Percentiles rank a stretch among this genome's conserved stretches.
phyloP scores from a whole-genome alignment of 2,329 filamentous ascomycete genomes.

The Xenosphaeropsis pyriputrescens region DNA sequence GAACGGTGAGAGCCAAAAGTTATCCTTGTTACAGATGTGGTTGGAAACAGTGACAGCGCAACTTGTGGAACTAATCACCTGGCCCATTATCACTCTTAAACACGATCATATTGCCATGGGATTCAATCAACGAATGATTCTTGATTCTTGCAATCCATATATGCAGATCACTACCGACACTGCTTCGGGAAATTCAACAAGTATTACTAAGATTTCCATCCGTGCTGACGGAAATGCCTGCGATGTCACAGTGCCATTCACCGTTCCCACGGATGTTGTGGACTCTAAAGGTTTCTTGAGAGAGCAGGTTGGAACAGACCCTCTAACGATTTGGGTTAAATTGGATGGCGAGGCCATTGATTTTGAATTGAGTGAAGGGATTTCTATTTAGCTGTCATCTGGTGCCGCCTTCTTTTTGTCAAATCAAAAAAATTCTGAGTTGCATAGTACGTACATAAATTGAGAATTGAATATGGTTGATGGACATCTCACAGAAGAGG shows the following conservation, averaged over 20 bases:
- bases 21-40: constrained; percentile 12
- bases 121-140: constrained; percentile 31
- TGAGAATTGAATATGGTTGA: too few species aligned
- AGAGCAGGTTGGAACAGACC: constrained; percentile 36
- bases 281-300: constrained; percentile 7
- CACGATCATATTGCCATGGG: constrained; percentile 28
- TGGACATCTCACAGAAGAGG: too few species aligned
- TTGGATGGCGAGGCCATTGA: constrained; percentile 28
- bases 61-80: constrained; percentile 19
- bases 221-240: constrained; percentile 21
- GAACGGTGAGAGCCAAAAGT: constrained; percentile 2
- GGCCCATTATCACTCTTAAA: constrained; percentile 35
- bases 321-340: constrained; percentile 32
- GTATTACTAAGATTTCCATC: constrained; percentile 17
- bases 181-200: background rate
- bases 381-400: constrained; percentile 8
- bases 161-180: background rate
- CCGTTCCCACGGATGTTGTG: constrained; percentile 18
- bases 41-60: constrained; percentile 10
- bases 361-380: constrained; percentile 19
- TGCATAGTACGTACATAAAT: too few species aligned
- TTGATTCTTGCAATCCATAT: constrained; percentile 10
- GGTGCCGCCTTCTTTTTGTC: too few species aligned
- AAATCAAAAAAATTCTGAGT: too few species aligned
- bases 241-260: constrained; percentile 10